These are phyloP conservation scores for Nicotiana attenuata DNA, from an alignment of 257 asterid genomes.

Conservation along the genomic window DNA sequence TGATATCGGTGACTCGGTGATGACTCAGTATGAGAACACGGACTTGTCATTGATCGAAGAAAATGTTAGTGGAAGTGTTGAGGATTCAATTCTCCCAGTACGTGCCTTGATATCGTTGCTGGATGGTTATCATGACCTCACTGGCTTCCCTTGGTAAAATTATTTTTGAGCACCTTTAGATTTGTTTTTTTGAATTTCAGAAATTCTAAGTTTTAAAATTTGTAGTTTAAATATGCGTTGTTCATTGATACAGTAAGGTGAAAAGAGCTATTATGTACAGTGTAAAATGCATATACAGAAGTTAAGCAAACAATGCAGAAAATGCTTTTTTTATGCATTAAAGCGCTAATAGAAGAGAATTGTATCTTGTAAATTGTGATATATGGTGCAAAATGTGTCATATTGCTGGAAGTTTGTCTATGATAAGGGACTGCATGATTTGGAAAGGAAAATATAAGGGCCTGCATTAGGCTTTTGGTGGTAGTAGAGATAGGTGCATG, in stretches of 20 bases:
- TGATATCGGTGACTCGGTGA: slow-evolving; percentile 2
- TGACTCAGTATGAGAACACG: slow-evolving; percentile 8
- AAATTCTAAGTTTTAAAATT: background rate
- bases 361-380: background rate
- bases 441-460: background rate
- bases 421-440: background rate
- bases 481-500: background rate
- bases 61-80: slow-evolving; percentile 3
- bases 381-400: background rate
- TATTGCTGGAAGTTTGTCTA: background rate
- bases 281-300: background rate
- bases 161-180: background rate
- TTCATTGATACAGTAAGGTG: background rate
- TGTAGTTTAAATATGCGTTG: background rate
- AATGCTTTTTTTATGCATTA: background rate
- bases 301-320: background rate
- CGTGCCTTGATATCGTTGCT: slow-evolving; percentile 28
- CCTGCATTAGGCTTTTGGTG: background rate
- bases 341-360: background rate
- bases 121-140: slow-evolving; percentile 32
- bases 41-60: background rate
- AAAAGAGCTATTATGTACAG: background rate
- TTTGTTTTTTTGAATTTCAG: background rate
- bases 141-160: slow-evolving; percentile 39
- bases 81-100: slow-evolving; percentile 29